Base-by-base conservation (phyloP, 768 basidiomycete species). In the Leccinum ochraceum region DNA sequence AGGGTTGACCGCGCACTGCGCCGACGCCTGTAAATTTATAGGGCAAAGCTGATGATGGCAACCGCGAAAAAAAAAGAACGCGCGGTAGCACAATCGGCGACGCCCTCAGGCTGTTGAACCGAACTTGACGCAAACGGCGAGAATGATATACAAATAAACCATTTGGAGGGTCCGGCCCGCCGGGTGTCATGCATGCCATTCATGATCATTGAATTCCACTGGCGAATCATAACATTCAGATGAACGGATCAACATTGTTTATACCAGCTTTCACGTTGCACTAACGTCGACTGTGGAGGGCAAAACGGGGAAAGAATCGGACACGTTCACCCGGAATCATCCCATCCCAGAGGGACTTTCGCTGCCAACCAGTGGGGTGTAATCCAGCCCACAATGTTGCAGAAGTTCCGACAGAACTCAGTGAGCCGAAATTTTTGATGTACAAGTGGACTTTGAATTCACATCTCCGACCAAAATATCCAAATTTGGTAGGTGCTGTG, bases 1-100 rank as follows among this genome's bases (percentile, higher is more conserved):
- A 14, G 44, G 14, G 7, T 44, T 9, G 42, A 44, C 10, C n/a
- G 42, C 9, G 42, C 10, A 44, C 42, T 2, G 9, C 51, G 3
- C 0, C 26, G 11, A 16, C n/a, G 16, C 5, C 32, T 44, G 37
- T 14, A 53, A 67, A 56, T 71, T 70, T 70, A 70, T 67, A 67
- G 54, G 56, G 50, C 49, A 44, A 53, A 49, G 34, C 11, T 62
- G 53, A 55, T 53, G 28, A 28, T 58, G 66, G 56, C 59, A 61
- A 51, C 30, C 32, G 37, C 34, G 39, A 56, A 56, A 54, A 39
- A 24, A 42, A 42, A 42, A 14, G 42, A 20, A 20, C n/a, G 42
- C 4, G 42, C 8, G 42, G 42, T n/a, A 44, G 42, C 42, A 20
- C 42, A 44, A 44, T n/a, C 42, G 10, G 42, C n/a, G 42, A 44